Conservation (phyloP, 2,329 filamentous ascomycete genomes). For the Trichoderma breve region DNA sequence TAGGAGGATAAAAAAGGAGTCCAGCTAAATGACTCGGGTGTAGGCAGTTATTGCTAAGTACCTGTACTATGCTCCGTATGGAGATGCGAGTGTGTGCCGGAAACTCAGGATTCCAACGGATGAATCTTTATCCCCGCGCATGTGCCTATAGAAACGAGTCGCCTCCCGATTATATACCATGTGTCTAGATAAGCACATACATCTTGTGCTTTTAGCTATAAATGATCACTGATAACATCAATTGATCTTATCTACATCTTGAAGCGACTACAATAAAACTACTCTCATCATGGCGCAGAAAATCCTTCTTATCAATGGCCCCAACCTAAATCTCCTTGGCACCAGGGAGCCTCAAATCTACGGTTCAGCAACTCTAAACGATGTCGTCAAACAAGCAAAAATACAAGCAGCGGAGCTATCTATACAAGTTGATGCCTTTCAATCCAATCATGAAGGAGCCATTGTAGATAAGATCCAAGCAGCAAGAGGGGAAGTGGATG, state of each 20-base stretch:
- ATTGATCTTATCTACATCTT: background rate
- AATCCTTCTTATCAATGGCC: constrained; percentile 16
- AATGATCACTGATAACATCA: background rate
- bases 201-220: background rate
- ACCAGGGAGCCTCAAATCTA: constrained; percentile 13
- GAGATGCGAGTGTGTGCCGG: background rate
- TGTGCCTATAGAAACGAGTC: background rate
- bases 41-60: background rate
- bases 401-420: constrained; percentile 1
- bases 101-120: background rate
- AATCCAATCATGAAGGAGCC: constrained; percentile 13
- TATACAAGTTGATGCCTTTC: constrained; percentile 1
- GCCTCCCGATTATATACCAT: background rate
- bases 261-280: background rate
- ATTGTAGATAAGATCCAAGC: constrained; percentile 15
- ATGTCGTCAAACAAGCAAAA: constrained; percentile 9
- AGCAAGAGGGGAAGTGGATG: background rate
- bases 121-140: constrained; percentile 3
- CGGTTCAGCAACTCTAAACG: constrained; percentile 12
- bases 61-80: background rate
- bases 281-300: background rate
- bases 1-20: background rate
- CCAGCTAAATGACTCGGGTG: background rate
- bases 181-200: background rate
- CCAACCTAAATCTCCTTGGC: constrained; percentile 10